Evolutionary conservation across 257 asterid genomes (phyloP).

Genomic region (Capsicum pubescens): DNA sequence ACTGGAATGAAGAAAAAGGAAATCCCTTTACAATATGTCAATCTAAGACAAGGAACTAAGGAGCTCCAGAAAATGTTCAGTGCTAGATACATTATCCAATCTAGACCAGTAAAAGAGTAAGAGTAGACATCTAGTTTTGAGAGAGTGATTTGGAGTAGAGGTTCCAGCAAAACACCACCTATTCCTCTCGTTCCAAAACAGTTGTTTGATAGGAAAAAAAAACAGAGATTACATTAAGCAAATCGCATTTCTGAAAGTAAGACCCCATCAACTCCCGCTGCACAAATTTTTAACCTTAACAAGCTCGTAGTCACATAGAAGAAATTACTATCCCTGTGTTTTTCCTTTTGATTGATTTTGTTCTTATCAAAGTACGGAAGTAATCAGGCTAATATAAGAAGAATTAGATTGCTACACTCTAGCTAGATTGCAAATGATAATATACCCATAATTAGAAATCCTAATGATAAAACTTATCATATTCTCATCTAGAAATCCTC

Average conservation of each 20-base stretch:
- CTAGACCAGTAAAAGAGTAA: too few species aligned
- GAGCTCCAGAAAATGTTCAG: too few species aligned
- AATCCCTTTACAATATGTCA: too few species aligned
- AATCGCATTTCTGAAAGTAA: not conserved
- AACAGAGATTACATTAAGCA: not conserved
- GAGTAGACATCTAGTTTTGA: too few species aligned
- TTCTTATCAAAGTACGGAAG: not conserved
- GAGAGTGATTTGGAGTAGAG: too few species aligned
- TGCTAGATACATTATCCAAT: too few species aligned
- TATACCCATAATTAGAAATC: conserved; percentile 3
- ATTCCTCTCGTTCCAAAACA: too few species aligned
- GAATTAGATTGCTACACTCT: not conserved
- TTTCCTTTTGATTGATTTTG: conserved; percentile 1
- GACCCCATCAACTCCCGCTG: not conserved
- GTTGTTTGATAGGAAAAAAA: too few species aligned
- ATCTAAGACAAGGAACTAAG: too few species aligned
- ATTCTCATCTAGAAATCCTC: conserved; percentile 2
- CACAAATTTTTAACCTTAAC: not conserved
- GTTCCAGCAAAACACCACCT: too few species aligned
- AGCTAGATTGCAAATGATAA: not conserved
- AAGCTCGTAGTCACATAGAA: not conserved
- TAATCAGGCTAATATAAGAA: conserved; percentile 5
- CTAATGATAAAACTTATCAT: not conserved
- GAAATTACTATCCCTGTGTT: not conserved
- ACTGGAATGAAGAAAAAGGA: too few species aligned